phyloP scores from a whole-genome alignment of 2,329 filamentous ascomycete genomes.

The Metarhizium guizhouense region DNA sequence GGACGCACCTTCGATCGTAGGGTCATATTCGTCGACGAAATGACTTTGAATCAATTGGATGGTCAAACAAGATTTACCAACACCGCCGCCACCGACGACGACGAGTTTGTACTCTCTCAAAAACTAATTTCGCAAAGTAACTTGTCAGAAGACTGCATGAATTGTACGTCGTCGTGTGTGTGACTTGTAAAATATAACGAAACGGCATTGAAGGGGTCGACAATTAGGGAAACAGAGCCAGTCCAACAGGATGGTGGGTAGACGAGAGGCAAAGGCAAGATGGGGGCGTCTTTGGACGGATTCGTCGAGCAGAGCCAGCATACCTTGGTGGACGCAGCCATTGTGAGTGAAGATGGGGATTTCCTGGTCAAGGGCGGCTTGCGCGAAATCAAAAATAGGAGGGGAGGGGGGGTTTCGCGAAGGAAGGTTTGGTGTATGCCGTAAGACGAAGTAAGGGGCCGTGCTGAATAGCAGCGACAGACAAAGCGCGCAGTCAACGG shows the following conservation, averaged over 20 bases:
- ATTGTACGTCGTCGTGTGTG: background rate
- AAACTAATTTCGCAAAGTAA: constrained; percentile 45
- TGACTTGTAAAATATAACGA: background rate
- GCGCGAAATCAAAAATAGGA: constrained; percentile 3
- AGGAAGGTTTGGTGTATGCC: too few species aligned
- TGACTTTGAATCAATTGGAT: constrained; percentile 94
- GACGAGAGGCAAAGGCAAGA: background rate
- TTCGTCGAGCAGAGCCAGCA: background rate
- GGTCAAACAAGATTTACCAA: constrained; percentile 97
- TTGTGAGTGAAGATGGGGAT: constrained; percentile 12
- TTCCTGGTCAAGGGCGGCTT: constrained; percentile 7
- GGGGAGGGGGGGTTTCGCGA: background rate
- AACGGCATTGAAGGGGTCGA: background rate
- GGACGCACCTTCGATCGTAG: constrained; percentile 83
- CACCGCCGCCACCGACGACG: constrained; percentile 94
- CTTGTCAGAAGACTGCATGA: background rate
- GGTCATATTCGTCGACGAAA: constrained; percentile 99
- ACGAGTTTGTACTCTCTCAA: constrained; percentile 92
- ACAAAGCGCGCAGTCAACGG: background rate
- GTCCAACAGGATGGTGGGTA: background rate
- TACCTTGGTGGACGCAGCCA: constrained; percentile 29
- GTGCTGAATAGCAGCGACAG: background rate
- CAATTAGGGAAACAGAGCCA: background rate
- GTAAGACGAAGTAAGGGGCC: constrained; percentile 6
- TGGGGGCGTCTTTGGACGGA: background rate